Evolutionary conservation across 2,329 filamentous ascomycete genomes (phyloP).

Genomic region (Trichoderma oligosporum): DNA sequence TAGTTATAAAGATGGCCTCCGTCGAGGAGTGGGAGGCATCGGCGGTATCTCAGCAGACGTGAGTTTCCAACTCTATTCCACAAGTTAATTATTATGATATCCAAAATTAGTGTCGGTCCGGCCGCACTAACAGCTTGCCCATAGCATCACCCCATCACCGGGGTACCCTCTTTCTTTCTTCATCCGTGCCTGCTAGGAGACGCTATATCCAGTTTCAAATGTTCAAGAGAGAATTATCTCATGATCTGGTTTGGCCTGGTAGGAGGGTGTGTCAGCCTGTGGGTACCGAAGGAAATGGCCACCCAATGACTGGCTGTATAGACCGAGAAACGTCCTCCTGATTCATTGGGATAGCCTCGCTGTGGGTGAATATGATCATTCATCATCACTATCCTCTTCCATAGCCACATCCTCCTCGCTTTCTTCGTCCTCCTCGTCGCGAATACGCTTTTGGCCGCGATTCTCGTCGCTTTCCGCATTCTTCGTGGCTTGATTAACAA

Average conservation of each 20-base stretch:
- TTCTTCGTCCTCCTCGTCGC: slow-evolving; percentile 64
- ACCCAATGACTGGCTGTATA: slow-evolving; percentile 29
- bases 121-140: slow-evolving; percentile 39
- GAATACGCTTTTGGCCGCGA: slow-evolving; percentile 65
- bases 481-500: slow-evolving; percentile 46
- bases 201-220: slow-evolving; percentile 66
- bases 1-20: slow-evolving; percentile 57
- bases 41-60: slow-evolving; percentile 75
- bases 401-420: slow-evolving; percentile 66
- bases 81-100: slow-evolving; percentile 31
- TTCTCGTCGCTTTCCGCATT: slow-evolving; percentile 52
- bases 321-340: background rate
- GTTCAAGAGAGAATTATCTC: slow-evolving; percentile 66
- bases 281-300: slow-evolving; percentile 68
- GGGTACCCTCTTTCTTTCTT: slow-evolving; percentile 78
- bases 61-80: slow-evolving; percentile 42
- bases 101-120: slow-evolving; percentile 22
- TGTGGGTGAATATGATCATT: slow-evolving; percentile 39
- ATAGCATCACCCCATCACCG: slow-evolving; percentile 79
- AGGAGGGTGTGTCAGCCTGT: slow-evolving; percentile 73
- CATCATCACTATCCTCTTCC: slow-evolving; percentile 71
- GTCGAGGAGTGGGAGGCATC: slow-evolving; percentile 56
- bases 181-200: slow-evolving; percentile 89
- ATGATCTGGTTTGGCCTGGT: slow-evolving; percentile 86
- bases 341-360: slow-evolving; percentile 13